These are phyloP conservation scores for Penicillium herquei DNA, from an alignment of 495 filamentous ascomycete species.

Conservation along the genomic window DNA sequence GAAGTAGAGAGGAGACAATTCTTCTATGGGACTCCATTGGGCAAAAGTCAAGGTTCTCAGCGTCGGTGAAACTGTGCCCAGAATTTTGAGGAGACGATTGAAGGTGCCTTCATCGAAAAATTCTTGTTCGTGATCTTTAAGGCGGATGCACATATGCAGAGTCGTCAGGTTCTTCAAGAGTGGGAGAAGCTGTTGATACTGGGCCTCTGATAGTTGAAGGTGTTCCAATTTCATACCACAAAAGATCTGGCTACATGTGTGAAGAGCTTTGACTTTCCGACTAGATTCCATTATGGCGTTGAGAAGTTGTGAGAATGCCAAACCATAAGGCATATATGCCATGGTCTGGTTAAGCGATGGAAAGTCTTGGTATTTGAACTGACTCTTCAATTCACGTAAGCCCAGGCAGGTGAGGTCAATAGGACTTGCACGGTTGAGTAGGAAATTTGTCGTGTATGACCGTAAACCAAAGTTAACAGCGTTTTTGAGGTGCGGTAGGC, in stretches of 20 bases:
- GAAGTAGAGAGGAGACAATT: slow-evolving; percentile 7
- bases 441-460: background rate
- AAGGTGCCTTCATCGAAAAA: background rate
- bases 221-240: slow-evolving; percentile 1
- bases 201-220: slow-evolving; percentile 3
- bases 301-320: slow-evolving; percentile 2
- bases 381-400: slow-evolving; percentile 5
- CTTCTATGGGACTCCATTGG: slow-evolving; percentile 7
- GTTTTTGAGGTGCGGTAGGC: slow-evolving; percentile 4
- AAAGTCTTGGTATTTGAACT: background rate
- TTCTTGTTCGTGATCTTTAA: slow-evolving; percentile 1
- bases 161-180: background rate
- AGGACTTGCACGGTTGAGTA: background rate
- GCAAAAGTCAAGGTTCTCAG: slow-evolving; percentile 1
- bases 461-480: background rate
- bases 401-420: background rate
- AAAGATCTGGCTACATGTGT: slow-evolving; percentile 1
- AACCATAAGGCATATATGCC: background rate
- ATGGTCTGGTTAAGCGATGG: background rate
- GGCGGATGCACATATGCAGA: slow-evolving; percentile 8
- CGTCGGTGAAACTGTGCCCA: slow-evolving; percentile 2
- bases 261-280: background rate
- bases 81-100: background rate
- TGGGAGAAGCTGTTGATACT: slow-evolving; percentile 1
- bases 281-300: slow-evolving; percentile 7